Base-by-base conservation (phyloP, 352 stramenopile genomes). In the Elongisporangium anandrum region DNA sequence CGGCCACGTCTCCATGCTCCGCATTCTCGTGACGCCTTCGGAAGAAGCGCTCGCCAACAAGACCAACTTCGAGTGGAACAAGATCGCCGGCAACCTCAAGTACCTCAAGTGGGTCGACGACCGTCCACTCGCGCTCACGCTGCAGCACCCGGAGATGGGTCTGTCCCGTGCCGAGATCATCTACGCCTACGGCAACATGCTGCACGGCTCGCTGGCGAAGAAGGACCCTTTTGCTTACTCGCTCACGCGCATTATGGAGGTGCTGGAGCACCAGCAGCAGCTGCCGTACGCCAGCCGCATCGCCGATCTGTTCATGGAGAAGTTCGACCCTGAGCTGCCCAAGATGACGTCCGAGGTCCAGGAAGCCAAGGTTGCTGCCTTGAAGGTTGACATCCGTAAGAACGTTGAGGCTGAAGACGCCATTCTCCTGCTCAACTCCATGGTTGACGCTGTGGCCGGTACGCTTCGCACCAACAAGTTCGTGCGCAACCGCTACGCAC, bases 181-280 rank as follows among this genome's bases (percentile, higher is more conserved):
- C 66, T 97, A 97, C 54, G 92, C 90, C 16, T 97, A 99, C 76
- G 91, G 81, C 51, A 95, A 96, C 64, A 95, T 99, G 72, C 76
- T 98, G 56, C 96, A 99, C 81, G 91, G 94, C 13, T 85, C 98
- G 34, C 77, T 99, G 68, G 84, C 87, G 12, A 98, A 98, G 72
- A 77, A 95, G 55, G 97, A 98, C 64, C 76, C 94, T 8, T 95
- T 97, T 55, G 88, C 92, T 45, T 99, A 98, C 79, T 97, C 87
- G 56, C 84, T 98, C 54, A 91, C 84, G 60, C 96, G 96, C 61
- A 98, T 98, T 61, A 79, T 96, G 52, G 86, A 97, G 56, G 95
- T 94, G 38, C 73, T 99, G 15, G 92, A 96, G 54, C 87, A 98
- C 56, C 77, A 87, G 45, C 82, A 95, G 64, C 85, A 97, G 63